These are phyloP conservation scores for Aureobasidium subglaciale DNA, from an alignment of 2,329 filamentous ascomycete genomes.

Conservation along the genomic window DNA sequence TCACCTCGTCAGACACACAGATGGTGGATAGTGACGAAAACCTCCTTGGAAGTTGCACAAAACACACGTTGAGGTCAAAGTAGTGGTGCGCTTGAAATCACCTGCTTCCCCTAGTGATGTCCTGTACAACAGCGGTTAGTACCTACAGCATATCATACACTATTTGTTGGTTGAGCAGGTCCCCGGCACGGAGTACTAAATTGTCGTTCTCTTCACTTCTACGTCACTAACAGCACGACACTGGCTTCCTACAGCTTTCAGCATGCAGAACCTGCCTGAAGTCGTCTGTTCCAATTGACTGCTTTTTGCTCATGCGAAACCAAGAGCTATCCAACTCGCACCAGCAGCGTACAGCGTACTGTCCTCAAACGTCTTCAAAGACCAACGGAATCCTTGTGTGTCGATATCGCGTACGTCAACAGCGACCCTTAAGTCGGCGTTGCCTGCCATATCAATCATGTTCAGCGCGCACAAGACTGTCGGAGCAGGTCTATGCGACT, in stretches of 20 bases:
- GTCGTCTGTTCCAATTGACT: not conserved
- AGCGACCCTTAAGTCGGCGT: constrained; percentile 23
- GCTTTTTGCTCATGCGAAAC: constrained; percentile 14
- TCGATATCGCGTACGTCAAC: constrained; percentile 21
- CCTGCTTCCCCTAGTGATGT: not conserved
- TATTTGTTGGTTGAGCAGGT: not conserved
- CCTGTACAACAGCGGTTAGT: not conserved
- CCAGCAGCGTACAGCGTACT: constrained; percentile 22
- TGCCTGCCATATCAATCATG: constrained; percentile 25
- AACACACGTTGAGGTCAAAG: not conserved
- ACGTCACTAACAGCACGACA: not conserved
- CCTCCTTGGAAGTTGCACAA: not conserved
- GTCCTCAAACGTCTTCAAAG: constrained; percentile 22
- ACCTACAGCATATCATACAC: not conserved
- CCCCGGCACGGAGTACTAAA: not conserved
- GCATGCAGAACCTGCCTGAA: too few relatives aligned
- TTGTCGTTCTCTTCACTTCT: not conserved
- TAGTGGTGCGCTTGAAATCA: not conserved
- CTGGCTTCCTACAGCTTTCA: not conserved
- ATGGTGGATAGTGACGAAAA: not conserved
- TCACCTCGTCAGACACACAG: not conserved
- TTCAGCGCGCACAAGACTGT: constrained; percentile 25
- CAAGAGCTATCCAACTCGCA: constrained; percentile 24
- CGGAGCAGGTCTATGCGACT: constrained; percentile 16
- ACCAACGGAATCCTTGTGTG: constrained; percentile 24